phyloP scores from a whole-genome alignment of 106 monocot species.

The Xerophyta viscosa region DNA sequence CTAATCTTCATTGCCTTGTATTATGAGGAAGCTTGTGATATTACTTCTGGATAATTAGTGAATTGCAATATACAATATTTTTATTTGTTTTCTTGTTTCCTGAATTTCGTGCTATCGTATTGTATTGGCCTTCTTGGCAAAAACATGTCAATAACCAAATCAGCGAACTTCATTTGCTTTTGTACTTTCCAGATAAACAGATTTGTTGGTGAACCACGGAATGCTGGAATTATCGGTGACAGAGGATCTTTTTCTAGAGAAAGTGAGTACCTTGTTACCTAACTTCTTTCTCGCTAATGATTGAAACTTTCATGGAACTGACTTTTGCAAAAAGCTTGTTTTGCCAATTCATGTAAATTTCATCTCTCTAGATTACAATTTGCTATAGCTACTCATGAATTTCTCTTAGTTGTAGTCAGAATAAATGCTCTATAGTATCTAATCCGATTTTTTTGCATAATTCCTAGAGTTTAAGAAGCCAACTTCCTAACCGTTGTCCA shows the following conservation, averaged over 20 bases:
- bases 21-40: too few species aligned
- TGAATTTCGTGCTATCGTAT: neutral
- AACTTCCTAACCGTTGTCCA: too few species aligned
- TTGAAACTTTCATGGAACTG: neutral
- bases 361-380: too few species aligned
- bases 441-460: too few species aligned
- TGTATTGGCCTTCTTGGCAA: neutral
- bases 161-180: neutral
- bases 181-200: conserved; percentile 36
- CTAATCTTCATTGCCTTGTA: too few species aligned
- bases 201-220: conserved; percentile 26
- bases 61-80: too few species aligned
- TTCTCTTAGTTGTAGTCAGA: too few species aligned
- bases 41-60: too few species aligned
- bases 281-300: neutral
- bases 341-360: neutral
- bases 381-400: too few species aligned
- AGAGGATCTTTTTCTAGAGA: conserved; percentile 53
- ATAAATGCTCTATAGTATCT: too few species aligned
- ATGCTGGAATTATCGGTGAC: conserved; percentile 23
- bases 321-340: neutral
- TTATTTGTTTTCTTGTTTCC: too few species aligned
- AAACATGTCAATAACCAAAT: neutral
- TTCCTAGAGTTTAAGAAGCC: too few species aligned
- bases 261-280: conserved; percentile 28